Conservation (phyloP, 2,329 filamentous ascomycete species). For the Fusarium sterilihyphosum region DNA sequence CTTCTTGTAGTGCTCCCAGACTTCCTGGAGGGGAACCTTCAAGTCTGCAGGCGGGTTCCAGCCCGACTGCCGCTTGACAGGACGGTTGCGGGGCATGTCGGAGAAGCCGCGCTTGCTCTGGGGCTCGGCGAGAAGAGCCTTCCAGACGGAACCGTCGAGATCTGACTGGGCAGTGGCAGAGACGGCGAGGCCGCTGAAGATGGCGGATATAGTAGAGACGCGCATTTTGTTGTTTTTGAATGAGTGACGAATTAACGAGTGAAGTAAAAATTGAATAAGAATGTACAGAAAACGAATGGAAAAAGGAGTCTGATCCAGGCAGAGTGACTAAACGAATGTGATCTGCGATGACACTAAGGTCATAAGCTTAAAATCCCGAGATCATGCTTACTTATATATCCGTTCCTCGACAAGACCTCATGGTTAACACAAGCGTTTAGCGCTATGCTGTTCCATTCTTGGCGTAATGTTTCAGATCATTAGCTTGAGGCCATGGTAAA, state of each 20-base stretch:
- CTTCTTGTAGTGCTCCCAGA: slow-evolving; percentile 28
- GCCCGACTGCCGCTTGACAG: slow-evolving; percentile 28
- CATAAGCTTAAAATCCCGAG: background rate
- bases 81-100: slow-evolving; percentile 18
- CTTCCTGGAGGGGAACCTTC: slow-evolving; percentile 19
- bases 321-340: slow-evolving; percentile 5
- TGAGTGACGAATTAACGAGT: background rate
- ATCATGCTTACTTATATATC: no score
- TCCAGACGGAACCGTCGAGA: slow-evolving; percentile 31
- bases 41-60: slow-evolving; percentile 30
- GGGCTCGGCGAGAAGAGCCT: slow-evolving; percentile 13
- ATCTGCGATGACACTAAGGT: background rate
- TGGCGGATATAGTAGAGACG: background rate
- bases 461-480: background rate
- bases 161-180: slow-evolving; percentile 23
- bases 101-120: background rate
- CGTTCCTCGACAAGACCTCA: fast-evolving
- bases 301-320: slow-evolving; percentile 10
- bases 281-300: background rate
- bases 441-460: background rate
- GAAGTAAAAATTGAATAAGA: background rate
- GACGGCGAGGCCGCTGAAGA: slow-evolving; percentile 14
- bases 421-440: background rate
- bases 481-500: background rate
- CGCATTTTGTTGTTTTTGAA: background rate